Conservation (phyloP, 768 basidiomycete species). For the Solioccasus polychromus region DNA sequence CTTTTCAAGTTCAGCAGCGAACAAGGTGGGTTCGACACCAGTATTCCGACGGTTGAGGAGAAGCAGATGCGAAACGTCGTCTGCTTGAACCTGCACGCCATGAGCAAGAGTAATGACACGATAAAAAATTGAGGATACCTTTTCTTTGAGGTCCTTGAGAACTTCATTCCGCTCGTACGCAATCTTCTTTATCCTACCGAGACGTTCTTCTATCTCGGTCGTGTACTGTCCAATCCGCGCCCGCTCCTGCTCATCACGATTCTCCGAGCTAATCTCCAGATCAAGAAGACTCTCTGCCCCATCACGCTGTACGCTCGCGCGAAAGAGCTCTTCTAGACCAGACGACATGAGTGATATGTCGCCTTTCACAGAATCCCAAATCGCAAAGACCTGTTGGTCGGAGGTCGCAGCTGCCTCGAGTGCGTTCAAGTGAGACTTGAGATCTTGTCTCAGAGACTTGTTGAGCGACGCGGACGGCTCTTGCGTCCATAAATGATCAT, state of each 20-base stretch:
- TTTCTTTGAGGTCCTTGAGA: slow-evolving; percentile 93
- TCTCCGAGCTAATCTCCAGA: slow-evolving; percentile 62
- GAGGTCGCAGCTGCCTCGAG: slow-evolving; percentile 76
- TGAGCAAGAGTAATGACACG: not conserved
- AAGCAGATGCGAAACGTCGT: slow-evolving; percentile 94
- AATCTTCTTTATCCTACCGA: slow-evolving; percentile 79
- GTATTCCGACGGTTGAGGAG: slow-evolving; percentile 86
- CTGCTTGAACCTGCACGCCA: slow-evolving; percentile 75
- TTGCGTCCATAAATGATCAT: slow-evolving; percentile 85
- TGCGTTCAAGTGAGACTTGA: slow-evolving; percentile 70
- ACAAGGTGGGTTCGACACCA: slow-evolving; percentile 81
- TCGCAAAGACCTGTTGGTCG: slow-evolving; percentile 66
- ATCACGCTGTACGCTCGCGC: slow-evolving; percentile 44
- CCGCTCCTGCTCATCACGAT: slow-evolving; percentile 63
- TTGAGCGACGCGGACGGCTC: slow-evolving; percentile 74
- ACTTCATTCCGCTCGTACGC: slow-evolving; percentile 81
- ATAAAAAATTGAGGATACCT: slow-evolving; percentile 46
- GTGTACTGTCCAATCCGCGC: slow-evolving; percentile 65
- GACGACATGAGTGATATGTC: slow-evolving; percentile 66
- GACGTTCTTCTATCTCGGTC: slow-evolving; percentile 71
- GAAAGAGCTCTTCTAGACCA: slow-evolving; percentile 61
- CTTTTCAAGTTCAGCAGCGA: slow-evolving; percentile 93
- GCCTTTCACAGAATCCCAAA: slow-evolving; percentile 69
- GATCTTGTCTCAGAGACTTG: slow-evolving; percentile 68
- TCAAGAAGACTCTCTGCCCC: slow-evolving; percentile 59